phyloP scores from a whole-genome alignment of 352 stramenopile species.

The Phytophthora lateralis region DNA sequence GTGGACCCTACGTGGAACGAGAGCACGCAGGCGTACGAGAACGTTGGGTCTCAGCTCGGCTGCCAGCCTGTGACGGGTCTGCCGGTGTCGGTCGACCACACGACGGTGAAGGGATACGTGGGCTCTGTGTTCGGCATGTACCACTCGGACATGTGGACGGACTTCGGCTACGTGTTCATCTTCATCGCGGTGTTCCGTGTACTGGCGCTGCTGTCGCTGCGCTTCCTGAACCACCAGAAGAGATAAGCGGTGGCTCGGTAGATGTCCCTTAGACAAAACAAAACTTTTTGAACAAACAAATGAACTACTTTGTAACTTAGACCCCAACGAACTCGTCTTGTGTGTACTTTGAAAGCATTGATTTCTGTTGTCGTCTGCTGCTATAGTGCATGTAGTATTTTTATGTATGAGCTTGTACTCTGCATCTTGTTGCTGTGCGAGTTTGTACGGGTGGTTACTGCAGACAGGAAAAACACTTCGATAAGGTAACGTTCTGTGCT shows the following conservation, averaged over 20 bases:
- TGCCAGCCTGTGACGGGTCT: slow-evolving; percentile 25
- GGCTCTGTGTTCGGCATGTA: slow-evolving; percentile 31
- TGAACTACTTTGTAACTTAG: background rate
- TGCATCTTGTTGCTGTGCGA: no score
- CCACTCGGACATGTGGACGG: slow-evolving; percentile 37
- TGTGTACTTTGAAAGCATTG: no score
- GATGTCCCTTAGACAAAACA: background rate
- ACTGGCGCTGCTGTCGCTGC: background rate
- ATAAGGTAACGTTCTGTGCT: no score
- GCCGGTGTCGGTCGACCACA: slow-evolving; percentile 23
- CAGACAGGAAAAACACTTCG: no score
- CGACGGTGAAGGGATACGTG: slow-evolving; percentile 22
- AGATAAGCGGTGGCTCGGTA: background rate
- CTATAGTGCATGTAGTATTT: no score
- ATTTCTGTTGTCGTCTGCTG: no score
- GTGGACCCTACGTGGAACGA: slow-evolving; percentile 32
- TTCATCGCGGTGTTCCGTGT: background rate
- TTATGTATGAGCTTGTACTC: no score
- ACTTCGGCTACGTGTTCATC: slow-evolving; percentile 38
- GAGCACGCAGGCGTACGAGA: slow-evolving; percentile 11
- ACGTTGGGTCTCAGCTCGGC: slow-evolving; percentile 23
- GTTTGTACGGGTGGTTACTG: no score
- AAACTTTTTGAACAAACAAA: background rate
- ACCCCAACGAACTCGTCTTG: no score
- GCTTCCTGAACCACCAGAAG: background rate